Evolutionary conservation across 1,139 yeast genomes (phyloP).

Genomic region (Candida pseudoviswanathii): DNA sequence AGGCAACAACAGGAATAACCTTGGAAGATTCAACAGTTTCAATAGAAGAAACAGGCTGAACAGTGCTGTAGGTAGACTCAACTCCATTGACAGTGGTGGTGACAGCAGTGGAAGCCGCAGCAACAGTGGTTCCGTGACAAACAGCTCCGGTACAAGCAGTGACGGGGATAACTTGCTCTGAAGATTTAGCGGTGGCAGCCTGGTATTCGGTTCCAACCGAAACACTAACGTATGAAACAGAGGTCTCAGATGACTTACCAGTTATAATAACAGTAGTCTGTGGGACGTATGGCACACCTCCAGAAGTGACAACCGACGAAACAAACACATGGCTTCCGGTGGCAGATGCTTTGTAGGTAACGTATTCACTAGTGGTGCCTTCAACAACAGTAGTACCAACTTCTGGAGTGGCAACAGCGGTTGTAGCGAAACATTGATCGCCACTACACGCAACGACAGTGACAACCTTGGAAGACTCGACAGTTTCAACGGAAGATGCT

Average conservation of each 20-base stretch:
- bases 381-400: slow-evolving; percentile 21
- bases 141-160: slow-evolving; percentile 47
- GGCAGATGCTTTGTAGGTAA: slow-evolving; percentile 36
- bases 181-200: slow-evolving; percentile 17
- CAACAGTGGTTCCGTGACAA: slow-evolving; percentile 32
- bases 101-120: slow-evolving; percentile 30
- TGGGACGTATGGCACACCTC: slow-evolving; percentile 16
- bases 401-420: slow-evolving; percentile 17
- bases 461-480: slow-evolving; percentile 2
- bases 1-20: slow-evolving; percentile 20
- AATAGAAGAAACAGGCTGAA: slow-evolving; percentile 27
- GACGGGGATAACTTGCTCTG: slow-evolving; percentile 34
- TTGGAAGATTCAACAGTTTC: slow-evolving; percentile 8
- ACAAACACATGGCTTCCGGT: not conserved
- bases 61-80: slow-evolving; percentile 22
- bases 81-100: slow-evolving; percentile 32
- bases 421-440: not conserved
- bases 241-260: slow-evolving; percentile 26
- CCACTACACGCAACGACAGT: slow-evolving; percentile 19
- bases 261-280: slow-evolving; percentile 48
- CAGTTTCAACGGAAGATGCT: slow-evolving; percentile 24
- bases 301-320: slow-evolving; percentile 11
- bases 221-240: slow-evolving; percentile 17
- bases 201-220: slow-evolving; percentile 9
- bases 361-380: slow-evolving; percentile 24